phyloP scores from a whole-genome alignment of 208 protist species.

The Porcisia hertigi region DNA sequence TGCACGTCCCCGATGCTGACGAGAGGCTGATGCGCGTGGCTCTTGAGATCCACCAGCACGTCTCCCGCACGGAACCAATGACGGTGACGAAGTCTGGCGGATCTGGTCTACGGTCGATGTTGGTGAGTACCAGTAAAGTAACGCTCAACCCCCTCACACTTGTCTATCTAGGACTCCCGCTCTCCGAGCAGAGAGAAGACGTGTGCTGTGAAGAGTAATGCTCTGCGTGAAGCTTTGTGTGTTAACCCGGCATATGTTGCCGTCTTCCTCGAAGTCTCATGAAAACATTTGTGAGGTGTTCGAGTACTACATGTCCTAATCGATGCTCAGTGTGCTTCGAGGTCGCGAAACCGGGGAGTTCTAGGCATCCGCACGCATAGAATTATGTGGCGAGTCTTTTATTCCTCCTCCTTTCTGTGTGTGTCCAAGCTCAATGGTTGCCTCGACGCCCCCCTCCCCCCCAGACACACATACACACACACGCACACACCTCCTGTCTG shows the following conservation, averaged over 20 bases:
- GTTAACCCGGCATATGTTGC: not conserved
- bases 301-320: no score
- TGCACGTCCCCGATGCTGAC: conserved; percentile 46
- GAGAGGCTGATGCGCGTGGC: conserved; percentile 51
- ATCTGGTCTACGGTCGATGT: conserved; percentile 12
- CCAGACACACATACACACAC: not conserved
- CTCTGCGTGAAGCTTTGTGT: not conserved
- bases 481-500: not conserved
- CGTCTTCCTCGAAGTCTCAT: no score
- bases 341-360: no score
- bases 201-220: not conserved
- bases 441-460: not conserved
- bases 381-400: no score
- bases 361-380: no score
- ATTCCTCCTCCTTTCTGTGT: no score
- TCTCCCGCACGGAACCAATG: conserved; percentile 47
- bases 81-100: conserved; percentile 17
- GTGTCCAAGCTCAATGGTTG: not conserved
- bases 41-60: conserved; percentile 71
- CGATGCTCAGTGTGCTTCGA: no score
- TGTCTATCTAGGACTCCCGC: conserved; percentile 50
- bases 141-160: conserved; percentile 57
- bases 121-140: conserved; percentile 31
- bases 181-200: conserved; percentile 24
- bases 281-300: not conserved